Evolutionary conservation across 805 yeast genomes (phyloP), one percentile per base, ranked within the genome.

Genomic region (Pichia thaimueangensis): DNA sequence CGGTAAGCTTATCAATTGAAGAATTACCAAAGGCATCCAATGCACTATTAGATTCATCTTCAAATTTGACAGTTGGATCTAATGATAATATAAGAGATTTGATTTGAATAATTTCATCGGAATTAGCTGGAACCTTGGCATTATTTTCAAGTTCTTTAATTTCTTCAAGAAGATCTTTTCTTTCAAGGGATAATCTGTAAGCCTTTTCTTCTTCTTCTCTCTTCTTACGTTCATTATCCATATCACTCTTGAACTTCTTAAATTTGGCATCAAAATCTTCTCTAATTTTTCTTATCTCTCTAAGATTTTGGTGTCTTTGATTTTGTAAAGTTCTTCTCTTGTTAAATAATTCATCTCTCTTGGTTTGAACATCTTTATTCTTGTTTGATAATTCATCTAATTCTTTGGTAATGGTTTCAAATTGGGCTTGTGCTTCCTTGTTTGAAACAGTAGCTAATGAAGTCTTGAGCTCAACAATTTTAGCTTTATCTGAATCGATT

Each of bases 41-140:
- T 21, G 48, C 19, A 23, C 20, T 36, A 28, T 46, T 45, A 21
- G 58, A 37, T 34, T 52, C 43, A 45, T 64, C 67, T 39, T 83
- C 78, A 61, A 75, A 78, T 57, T 78, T 86, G 64, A 76, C 80
- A 36, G 81, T 59, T 52, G 94, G 93, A 59, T 88, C 95, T 54
- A 93, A 86, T 64, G 76, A 76, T 29, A 67, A 58, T 60, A 89
- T 71, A 59, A 88, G 71, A 42, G 74, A 68, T 63, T 88, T 86
- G 56, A 93, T 84, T 49, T 82, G 70, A 51, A 73, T 72, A 55
- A 91, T 82, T 67, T 93, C 95, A 35, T 67, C 67, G 45, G 82
- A 77, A 67, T 83, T 89, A 22, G 97, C 97, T 23, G 97, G 96
- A 53, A 67, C 66, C 34, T 65, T 63, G 36, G 88, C 88, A 49